Percentiles rank a stretch among this genome's conserved stretches.
Evolutionary conservation across 2,329 filamentous ascomycete species (phyloP).

Genomic region (Sarocladiaceae sp.): DNA sequence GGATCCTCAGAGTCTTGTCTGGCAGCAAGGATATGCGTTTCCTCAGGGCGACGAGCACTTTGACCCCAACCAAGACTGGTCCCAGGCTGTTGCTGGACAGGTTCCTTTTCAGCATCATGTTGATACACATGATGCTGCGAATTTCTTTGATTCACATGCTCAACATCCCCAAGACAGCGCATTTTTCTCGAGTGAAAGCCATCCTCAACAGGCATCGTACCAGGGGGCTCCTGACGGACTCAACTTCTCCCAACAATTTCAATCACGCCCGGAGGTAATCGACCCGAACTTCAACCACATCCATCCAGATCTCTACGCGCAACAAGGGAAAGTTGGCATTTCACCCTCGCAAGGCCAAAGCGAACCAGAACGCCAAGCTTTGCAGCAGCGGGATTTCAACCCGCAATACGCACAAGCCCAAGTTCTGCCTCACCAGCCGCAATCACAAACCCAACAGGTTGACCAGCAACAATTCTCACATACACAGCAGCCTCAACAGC

Average conservation of each 20-base stretch:
- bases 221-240: constrained; percentile 25
- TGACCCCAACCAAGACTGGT: constrained; percentile 32
- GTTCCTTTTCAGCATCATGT: constrained; percentile 17
- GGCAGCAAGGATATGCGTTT: constrained; percentile 29
- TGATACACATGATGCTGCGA: constrained; percentile 11
- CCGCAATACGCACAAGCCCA: constrained; percentile 27
- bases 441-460: constrained; percentile 29
- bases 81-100: constrained; percentile 28
- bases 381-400: constrained; percentile 23
- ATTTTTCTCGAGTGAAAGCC: constrained; percentile 24
- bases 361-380: constrained; percentile 25
- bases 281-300: constrained; percentile 31
- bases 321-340: constrained; percentile 24
- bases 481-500: constrained; percentile 17
- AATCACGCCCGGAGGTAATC: constrained; percentile 27
- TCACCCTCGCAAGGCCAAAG: constrained; percentile 23
- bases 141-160: constrained; percentile 28
- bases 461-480: constrained; percentile 19
- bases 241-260: constrained; percentile 26
- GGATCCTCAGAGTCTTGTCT: constrained; percentile 17
- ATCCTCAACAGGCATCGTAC: constrained; percentile 21
- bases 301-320: constrained; percentile 30
- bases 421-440: constrained; percentile 24
- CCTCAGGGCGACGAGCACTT: constrained; percentile 28
- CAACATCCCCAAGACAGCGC: constrained; percentile 24